Evolutionary conservation across 768 basidiomycete genomes (phyloP).

Genomic region (Kwoniella pini): DNA sequence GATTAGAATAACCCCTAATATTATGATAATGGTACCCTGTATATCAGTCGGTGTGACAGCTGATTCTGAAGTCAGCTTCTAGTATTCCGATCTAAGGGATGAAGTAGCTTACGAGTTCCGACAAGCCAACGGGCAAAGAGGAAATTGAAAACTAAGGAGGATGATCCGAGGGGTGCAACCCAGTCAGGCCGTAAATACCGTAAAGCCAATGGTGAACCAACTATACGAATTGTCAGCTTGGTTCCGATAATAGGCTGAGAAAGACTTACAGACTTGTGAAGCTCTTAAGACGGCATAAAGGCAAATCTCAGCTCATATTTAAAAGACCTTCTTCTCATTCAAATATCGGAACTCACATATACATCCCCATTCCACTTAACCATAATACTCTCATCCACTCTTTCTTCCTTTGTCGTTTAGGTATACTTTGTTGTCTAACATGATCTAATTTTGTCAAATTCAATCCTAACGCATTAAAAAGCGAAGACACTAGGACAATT

Average conservation of each 20-base stretch:
- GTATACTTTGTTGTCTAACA: constrained; percentile 63
- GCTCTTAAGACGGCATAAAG: constrained; percentile 8
- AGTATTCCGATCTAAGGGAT: background rate
- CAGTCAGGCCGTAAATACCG: constrained; percentile 65
- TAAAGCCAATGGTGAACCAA: constrained; percentile 44
- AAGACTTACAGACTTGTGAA: constrained; percentile 44
- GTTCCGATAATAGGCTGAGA: background rate
- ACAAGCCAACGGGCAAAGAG: constrained; percentile 69
- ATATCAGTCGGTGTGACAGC: constrained; percentile 52
- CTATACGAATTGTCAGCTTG: background rate
- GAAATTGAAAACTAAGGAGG: constrained; percentile 94
- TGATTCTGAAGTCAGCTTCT: constrained; percentile 14
- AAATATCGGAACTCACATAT: constrained; percentile 65
- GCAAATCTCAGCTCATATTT: too few relatives aligned
- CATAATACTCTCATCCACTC: constrained; percentile 85
- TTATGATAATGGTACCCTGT: constrained; percentile 50
- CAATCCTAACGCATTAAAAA: constrained; percentile 63
- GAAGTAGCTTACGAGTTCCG: constrained; percentile 45
- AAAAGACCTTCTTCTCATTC: too few relatives aligned
- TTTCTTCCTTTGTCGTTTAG: constrained; percentile 69
- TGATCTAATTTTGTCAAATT: constrained; percentile 94
- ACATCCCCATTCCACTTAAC: constrained; percentile 87
- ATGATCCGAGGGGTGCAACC: constrained; percentile 91
- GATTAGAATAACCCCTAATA: constrained; percentile 52
- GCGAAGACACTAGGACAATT: constrained; percentile 78